Percentiles rank a stretch among this genome's conserved stretches.
Evolutionary conservation across 1,139 yeast species (phyloP).

Genomic region (Candida pseudocylindracea): DNA sequence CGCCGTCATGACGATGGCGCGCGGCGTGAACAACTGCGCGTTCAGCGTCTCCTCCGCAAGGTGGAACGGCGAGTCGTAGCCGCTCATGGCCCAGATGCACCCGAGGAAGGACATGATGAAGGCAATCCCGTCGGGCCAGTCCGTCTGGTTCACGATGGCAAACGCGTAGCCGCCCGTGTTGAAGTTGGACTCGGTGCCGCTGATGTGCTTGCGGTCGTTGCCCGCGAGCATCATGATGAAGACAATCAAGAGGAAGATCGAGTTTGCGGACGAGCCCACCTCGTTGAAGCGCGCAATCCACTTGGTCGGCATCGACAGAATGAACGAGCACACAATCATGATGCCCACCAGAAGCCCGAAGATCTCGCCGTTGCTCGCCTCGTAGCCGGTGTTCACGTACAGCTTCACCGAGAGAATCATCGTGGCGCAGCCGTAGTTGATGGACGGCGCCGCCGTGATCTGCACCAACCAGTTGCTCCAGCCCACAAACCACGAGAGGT

Average conservation of each 20-base stretch:
- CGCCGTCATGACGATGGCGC: conserved; percentile 46
- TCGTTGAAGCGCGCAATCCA: conserved; percentile 34
- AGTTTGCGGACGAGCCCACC: conserved; percentile 26
- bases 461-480: conserved; percentile 38
- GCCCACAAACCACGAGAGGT: conserved; percentile 36
- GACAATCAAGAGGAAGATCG: conserved; percentile 28
- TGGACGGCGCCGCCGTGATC: conserved; percentile 39
- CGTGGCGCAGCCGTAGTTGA: conserved; percentile 35
- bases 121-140: conserved; percentile 44
- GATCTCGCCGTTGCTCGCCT: conserved; percentile 24
- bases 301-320: conserved; percentile 28
- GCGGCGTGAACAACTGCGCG: conserved; percentile 42
- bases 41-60: conserved; percentile 50
- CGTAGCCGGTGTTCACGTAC: conserved; percentile 7
- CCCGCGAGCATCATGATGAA: conserved; percentile 36
- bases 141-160: conserved; percentile 38
- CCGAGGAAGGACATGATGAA: conserved; percentile 40
- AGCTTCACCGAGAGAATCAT: conserved; percentile 27
- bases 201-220: conserved; percentile 14
- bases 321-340: conserved; percentile 23
- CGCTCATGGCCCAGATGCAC: conserved; percentile 59
- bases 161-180: conserved; percentile 30
- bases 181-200: conserved; percentile 17
- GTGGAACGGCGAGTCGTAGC: conserved; percentile 58
- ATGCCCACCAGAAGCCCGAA: conserved; percentile 29